Base-by-base conservation (phyloP, 2,329 filamentous ascomycete genomes). In the Pezicula neosporulosa region DNA sequence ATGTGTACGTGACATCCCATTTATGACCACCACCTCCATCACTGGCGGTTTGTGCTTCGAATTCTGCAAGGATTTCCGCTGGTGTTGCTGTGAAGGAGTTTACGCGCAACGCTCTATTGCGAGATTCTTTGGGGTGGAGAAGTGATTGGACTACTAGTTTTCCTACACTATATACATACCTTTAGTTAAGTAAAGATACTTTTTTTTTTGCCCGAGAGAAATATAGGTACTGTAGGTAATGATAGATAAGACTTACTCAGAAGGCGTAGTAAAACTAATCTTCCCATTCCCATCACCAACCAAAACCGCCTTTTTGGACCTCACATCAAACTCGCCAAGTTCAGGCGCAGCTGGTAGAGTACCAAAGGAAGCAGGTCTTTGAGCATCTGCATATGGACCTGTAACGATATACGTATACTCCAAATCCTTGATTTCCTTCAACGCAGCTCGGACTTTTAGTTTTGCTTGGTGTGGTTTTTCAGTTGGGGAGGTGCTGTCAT, bases 401-500 rank as follows among this genome's bases (percentile, higher is more conserved):
- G 85, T 88, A 4, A 89, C 86, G 0, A 89, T 70, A 62, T 85
- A 89, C 0, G 86, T 87, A 50, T 85, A 76, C 46, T 81, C 74
- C 24, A 89, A 63, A 7, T 74, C 68, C 57, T 75, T 73, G 13
- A 78, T 61, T 35, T 78, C 76, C 44, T 76, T 73, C 30, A 87
- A 73, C 28, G 77, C 78, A 50, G 77, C 79, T 52, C 86, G 76
- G n/a, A 89, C 82, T 60, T 82, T 80, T 48, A 89, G 75, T 66
- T 90, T 90, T 50, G 75, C 68, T 68, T 89, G 86, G 62, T 90
- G 86, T 2, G 86, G 83, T 61, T 77, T 80, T 67, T 90, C 86
- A 8, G 68, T 59, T 2, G 74, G 73, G 13, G 83, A 87, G 19
- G 74, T 63, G 1, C 80, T 72, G 19, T 74, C 71, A 60, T 86